Base-by-base conservation (phyloP, 305 asterid species). In the Petunia hybrid region DNA sequence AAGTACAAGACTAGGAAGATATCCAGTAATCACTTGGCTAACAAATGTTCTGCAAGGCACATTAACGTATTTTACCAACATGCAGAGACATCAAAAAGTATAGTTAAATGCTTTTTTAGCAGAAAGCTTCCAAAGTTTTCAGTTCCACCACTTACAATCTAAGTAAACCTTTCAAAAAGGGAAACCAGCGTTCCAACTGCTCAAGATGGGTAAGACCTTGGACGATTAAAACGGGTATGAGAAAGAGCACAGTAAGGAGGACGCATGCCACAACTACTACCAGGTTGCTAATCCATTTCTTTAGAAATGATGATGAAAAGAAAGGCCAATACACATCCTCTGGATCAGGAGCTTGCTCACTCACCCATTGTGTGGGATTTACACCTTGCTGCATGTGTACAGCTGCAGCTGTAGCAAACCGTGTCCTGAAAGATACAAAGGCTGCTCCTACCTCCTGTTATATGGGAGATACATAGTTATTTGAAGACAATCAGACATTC, bases 131-230 rank as follows among this genome's bases (percentile, higher is more conserved):
- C 46, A 4, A 51, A 73, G 62, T 35, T 35, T 70, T 73, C 78
- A 51, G 78, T 74, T 40, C 14, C 38, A 82, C 39, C 31, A 84
- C 98, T 92, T 91, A 96, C 99, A 86, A 63, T 9, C 42, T 87
- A 77, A 96, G 86, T 86, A 96, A 62, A 82, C 90, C 87, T 82
- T 78, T 86, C 91, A 96, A 87, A 89, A 91, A 96, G 40, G 99
- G 98, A 67, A 96, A 84, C 97, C 88, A 88, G 80, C 3, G 63
- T 89, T 96, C 97, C 92, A 96, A 82, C 89, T 94, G 98, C 8
- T 89, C 95, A 90, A 96, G 85, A 93, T 96, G 87, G 77, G 99
- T 89, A 70, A 96, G 98, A 82, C 99, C 98, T 90, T 96, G 99
- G 75, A 93, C 99, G 55, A 96, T 13, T 82, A 93, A 41, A 82